Conservation (phyloP, 108 stramenopile species). For the Skeletonema tropicum region DNA sequence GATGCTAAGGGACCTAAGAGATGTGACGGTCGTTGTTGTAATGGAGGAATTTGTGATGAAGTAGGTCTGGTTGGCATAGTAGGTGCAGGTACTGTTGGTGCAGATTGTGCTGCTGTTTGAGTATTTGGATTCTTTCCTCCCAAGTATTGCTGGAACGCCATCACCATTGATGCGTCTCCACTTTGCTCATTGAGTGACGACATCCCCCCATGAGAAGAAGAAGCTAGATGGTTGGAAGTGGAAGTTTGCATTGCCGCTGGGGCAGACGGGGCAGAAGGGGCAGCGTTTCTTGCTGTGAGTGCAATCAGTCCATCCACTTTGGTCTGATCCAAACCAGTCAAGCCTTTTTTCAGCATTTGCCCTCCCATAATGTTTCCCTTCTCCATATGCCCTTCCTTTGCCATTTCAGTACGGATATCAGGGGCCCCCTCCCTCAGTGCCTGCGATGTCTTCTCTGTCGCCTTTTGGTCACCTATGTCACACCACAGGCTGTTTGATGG, state of each 20-base stretch:
- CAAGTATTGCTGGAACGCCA: neutral
- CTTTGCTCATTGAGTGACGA: neutral
- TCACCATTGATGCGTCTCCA: neutral
- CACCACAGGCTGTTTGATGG: constrained; percentile 51
- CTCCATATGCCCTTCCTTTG: constrained; percentile 16
- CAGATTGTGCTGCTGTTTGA: neutral
- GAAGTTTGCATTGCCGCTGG: neutral
- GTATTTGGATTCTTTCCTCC: neutral
- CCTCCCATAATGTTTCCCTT: neutral
- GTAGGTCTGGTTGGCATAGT: neutral
- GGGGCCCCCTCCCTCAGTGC: constrained; percentile 80
- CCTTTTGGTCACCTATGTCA: constrained; percentile 73
- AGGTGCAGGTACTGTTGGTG: neutral
- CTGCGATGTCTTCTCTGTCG: constrained; percentile 73
- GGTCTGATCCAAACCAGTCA: constrained; percentile 10
- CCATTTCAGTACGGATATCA: constrained; percentile 62
- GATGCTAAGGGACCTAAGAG: neutral
- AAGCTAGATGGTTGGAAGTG: neutral
- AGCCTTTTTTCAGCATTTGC: constrained; percentile 9
- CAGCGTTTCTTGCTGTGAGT: neutral
- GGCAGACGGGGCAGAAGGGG: neutral
- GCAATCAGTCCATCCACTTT: neutral
- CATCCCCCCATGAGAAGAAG: neutral
- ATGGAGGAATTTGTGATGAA: neutral
- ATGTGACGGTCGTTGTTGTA: neutral